Conservation (phyloP, 306 rosid genomes). For the Vigna radiata region DNA sequence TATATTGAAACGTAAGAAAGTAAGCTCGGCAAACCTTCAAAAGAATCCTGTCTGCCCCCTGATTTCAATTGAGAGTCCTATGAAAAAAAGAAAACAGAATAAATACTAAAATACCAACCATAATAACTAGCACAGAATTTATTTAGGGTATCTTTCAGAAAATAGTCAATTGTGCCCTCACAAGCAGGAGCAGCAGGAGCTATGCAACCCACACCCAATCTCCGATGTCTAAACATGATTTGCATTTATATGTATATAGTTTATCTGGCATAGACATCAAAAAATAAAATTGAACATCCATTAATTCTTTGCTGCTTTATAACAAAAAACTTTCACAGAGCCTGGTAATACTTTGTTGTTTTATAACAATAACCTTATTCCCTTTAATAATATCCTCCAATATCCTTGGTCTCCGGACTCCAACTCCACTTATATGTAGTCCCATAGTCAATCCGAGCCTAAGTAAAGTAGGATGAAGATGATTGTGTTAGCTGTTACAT, state of each 20-base stretch:
- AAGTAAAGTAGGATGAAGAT: background rate
- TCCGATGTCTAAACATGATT: constrained; percentile 4
- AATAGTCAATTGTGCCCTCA: constrained; percentile 4
- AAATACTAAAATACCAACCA: constrained; percentile 13
- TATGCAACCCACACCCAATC: background rate
- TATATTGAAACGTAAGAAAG: constrained; percentile 43
- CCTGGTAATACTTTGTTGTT: background rate
- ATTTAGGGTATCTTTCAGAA: constrained; percentile 17
- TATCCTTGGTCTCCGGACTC: background rate
- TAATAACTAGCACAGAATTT: background rate
- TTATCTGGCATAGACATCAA: background rate
- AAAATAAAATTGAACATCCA: constrained; percentile 11
- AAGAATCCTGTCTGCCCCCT: constrained; percentile 81
- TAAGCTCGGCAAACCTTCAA: constrained; percentile 71
- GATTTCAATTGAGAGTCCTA: constrained; percentile 90
- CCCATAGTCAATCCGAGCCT: background rate
- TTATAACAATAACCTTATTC: background rate
- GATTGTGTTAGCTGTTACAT: background rate
- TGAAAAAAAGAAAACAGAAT: constrained; percentile 33
- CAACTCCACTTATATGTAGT: background rate
- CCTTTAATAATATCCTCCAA: background rate
- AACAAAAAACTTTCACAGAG: background rate
- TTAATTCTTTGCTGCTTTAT: constrained; percentile 4
- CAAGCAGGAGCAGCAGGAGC: constrained; percentile 2
- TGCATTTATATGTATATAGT: constrained; percentile 5